Evolutionary conservation across 306 rosid genomes (phyloP).

Genomic region (Quercus alba): DNA sequence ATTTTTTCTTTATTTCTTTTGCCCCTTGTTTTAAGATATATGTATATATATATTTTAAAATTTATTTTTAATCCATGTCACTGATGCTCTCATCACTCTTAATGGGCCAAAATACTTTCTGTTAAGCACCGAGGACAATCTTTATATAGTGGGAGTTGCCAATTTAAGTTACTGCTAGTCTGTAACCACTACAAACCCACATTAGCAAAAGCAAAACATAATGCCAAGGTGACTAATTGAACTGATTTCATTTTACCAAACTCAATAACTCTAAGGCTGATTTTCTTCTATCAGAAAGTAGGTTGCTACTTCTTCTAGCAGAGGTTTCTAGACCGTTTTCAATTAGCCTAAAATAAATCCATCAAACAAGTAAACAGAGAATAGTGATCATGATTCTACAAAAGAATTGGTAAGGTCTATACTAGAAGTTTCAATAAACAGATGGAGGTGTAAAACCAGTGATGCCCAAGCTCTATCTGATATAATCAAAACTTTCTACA

Average conservation of each 20-base stretch:
- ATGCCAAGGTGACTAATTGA: not conserved
- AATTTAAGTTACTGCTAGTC: not conserved
- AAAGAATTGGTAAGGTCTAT: not conserved
- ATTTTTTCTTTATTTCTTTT: not conserved
- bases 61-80: not conserved
- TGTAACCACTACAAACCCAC: not conserved
- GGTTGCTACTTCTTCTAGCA: not conserved
- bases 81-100: not conserved
- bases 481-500: too few relatives aligned
- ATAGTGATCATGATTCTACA: not conserved
- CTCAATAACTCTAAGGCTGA: not conserved
- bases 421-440: too few relatives aligned
- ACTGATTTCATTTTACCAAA: not conserved
- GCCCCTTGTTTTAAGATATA: not conserved
- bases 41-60: not conserved
- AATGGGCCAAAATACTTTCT: not conserved
- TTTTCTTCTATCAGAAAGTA: not conserved
- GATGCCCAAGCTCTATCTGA: too few relatives aligned
- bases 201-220: not conserved
- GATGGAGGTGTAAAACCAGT: too few relatives aligned
- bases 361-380: not conserved
- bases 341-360: not conserved
- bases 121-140: not conserved
- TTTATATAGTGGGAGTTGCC: not conserved
- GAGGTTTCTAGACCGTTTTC: not conserved